Base-by-base conservation (phyloP, 768 basidiomycete species). In the Amanita exitialis region DNA sequence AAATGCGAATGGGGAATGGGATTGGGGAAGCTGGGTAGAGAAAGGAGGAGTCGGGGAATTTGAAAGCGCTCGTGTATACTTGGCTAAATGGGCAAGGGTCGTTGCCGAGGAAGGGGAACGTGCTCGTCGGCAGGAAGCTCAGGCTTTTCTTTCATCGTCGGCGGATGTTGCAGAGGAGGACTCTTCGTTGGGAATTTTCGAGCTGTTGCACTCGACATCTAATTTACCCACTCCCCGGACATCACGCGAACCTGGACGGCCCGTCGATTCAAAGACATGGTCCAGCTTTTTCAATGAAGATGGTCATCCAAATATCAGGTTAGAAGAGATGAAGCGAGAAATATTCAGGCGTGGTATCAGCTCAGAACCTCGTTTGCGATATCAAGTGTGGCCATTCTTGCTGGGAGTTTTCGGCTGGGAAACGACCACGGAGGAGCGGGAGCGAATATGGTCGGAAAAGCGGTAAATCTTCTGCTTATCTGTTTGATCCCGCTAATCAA, bases 51-150 rank as follows among this genome's bases (percentile, higher is more conserved):
- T 96, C 2, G 92, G 91, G 5, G 93, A 96, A 63, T 98, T 95
- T 63, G 96, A 98, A 67, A 89, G 89, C 53, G 96, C 96, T 0
- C 76, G 94, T 4, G 90, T 98, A 6, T 98, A 98, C 64, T 79
- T 99, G 7, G 96, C 96, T 8, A 76, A 90, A 28, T 99, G 96
- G 96, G 96, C 96, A 3, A 76, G 94, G 45, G 87, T 92, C 53
- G 96, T 98, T 1, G 96, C 96, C 1, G 96, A 99, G 66, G 96
- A 98, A 63, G 96, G 96, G 15, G 96, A 99, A 64, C 77, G 90
- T 13, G 82, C 92, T 4, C 76, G 96, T 38, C 69, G 82, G 56
- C 76, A 78, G 39, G 96, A 99, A 64, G 80, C 86, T 0, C 84
- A 86, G 61, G 71, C 77, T 0, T 58, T 88, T 10, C 79, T 80